These are phyloP conservation scores for Phaseolus lunatus DNA, from an alignment of 306 rosid genomes.

Conservation along the genomic window DNA sequence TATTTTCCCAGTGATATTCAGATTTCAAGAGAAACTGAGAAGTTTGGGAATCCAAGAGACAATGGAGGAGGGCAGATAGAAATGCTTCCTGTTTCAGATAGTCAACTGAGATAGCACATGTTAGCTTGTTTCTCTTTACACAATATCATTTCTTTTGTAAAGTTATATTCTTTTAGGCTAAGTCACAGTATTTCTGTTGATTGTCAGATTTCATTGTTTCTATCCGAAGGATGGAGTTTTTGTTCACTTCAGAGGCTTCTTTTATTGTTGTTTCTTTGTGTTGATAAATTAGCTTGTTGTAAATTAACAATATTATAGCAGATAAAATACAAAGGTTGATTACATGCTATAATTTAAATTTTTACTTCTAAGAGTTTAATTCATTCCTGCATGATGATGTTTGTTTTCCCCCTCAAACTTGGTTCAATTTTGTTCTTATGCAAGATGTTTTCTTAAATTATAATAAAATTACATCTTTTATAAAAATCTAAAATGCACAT, in stretches of 20 bases:
- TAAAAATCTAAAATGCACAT: too few relatives aligned
- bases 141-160: conserved; percentile 51
- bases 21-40: conserved; percentile 82
- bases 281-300: conserved; percentile 53
- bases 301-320: conserved; percentile 46
- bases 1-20: conserved; percentile 77
- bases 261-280: conserved; percentile 45
- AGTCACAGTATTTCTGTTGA: conserved; percentile 52
- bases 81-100: conserved; percentile 64
- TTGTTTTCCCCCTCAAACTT: not conserved
- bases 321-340: conserved; percentile 20
- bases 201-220: conserved; percentile 56
- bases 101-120: conserved; percentile 50
- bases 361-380: conserved; percentile 19
- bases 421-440: conserved; percentile 2
- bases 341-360: conserved; percentile 18
- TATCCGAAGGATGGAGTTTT: conserved; percentile 78
- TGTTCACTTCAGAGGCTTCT: conserved; percentile 44
- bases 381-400: conserved; percentile 8
- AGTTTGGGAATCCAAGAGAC: conserved; percentile 52
- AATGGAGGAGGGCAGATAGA: conserved; percentile 68
- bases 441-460: not conserved
- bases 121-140: conserved; percentile 37
- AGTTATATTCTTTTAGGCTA: conserved; percentile 82
- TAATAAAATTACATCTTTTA: not conserved